These are phyloP conservation scores for Taiozyma sp. DNA, from an alignment of 1,139 yeast genomes.

Conservation along the genomic window DNA sequence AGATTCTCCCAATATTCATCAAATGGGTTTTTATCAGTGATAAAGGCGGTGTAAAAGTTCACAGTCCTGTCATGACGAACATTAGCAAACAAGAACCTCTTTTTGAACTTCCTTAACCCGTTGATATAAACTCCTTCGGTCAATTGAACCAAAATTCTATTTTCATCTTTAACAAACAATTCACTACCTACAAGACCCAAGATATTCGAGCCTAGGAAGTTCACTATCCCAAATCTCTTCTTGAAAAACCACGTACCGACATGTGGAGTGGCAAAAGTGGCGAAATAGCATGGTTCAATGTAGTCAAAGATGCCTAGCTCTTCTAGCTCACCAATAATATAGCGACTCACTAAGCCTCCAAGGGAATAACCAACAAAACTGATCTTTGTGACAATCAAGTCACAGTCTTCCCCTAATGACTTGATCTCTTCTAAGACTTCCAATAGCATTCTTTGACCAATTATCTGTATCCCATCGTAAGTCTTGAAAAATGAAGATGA, in stretches of 20 bases:
- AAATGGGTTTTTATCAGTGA: constrained; percentile 45
- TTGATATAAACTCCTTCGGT: constrained; percentile 45
- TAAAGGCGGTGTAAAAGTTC: constrained; percentile 49
- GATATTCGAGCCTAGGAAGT: constrained; percentile 54
- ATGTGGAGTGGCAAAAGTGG: constrained; percentile 93
- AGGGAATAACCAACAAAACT: constrained; percentile 50
- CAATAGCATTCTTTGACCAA: constrained; percentile 63
- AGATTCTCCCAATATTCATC: constrained; percentile 28
- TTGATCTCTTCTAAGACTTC: constrained; percentile 61
- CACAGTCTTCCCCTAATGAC: constrained; percentile 36
- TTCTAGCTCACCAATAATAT: constrained; percentile 64
- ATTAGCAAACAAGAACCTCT: constrained; percentile 64
- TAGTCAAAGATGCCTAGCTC: constrained; percentile 49
- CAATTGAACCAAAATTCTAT: constrained; percentile 44
- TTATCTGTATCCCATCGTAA: constrained; percentile 75
- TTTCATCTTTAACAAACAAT: constrained; percentile 50
- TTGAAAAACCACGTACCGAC: constrained; percentile 56
- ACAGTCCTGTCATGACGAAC: constrained; percentile 69
- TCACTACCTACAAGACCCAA: constrained; percentile 77
- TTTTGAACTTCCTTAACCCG: constrained; percentile 55
- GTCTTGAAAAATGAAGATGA: constrained; percentile 75
- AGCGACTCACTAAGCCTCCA: constrained; percentile 54
- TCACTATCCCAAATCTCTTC: constrained; percentile 39
- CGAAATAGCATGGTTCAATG: constrained; percentile 60
- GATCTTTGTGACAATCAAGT: constrained; percentile 35